Evolutionary conservation across 805 yeast species (phyloP).

Genomic region (Candida ipomoeae): DNA sequence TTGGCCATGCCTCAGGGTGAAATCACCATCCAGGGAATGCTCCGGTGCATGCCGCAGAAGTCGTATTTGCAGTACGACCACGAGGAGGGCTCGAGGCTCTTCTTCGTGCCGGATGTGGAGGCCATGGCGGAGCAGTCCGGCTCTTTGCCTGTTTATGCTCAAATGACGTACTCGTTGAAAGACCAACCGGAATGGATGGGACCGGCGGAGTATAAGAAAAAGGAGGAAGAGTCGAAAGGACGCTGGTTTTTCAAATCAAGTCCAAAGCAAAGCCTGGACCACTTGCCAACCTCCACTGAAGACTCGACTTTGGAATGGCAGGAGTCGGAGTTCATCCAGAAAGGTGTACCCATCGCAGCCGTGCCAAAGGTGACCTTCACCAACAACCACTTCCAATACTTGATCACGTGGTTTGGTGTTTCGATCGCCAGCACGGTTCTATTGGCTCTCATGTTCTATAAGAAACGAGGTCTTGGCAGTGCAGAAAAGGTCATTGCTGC

Average conservation of each 20-base stretch:
- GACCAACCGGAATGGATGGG: slow-evolving; percentile 56
- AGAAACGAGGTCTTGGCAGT: slow-evolving; percentile 26
- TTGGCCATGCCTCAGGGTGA: slow-evolving; percentile 70
- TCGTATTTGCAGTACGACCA: slow-evolving; percentile 68
- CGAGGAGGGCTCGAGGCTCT: slow-evolving; percentile 61
- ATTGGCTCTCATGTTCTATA: slow-evolving; percentile 39
- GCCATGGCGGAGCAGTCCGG: slow-evolving; percentile 72
- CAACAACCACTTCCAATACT: slow-evolving; percentile 87
- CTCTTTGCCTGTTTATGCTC: slow-evolving; percentile 70
- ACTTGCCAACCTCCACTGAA: slow-evolving; percentile 19
- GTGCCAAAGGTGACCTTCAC: slow-evolving; percentile 74
- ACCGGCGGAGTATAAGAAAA: slow-evolving; percentile 8
- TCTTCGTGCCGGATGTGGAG: slow-evolving; percentile 74
- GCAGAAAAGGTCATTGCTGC: slow-evolving; percentile 41
- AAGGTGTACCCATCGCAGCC: slow-evolving; percentile 90
- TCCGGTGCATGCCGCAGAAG: slow-evolving; percentile 60
- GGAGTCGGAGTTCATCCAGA: slow-evolving; percentile 54
- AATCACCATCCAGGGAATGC: slow-evolving; percentile 67
- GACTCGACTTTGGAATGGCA: slow-evolving; percentile 38
- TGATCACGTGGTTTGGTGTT: slow-evolving; percentile 93
- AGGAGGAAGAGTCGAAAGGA: slow-evolving; percentile 5
- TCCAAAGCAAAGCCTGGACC: slow-evolving; percentile 11
- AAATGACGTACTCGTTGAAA: slow-evolving; percentile 61
- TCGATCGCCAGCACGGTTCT: slow-evolving; percentile 68
- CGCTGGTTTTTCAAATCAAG: slow-evolving; percentile 12